Conservation (phyloP, 148 eudicot species). For the Persicaria maculosa region DNA sequence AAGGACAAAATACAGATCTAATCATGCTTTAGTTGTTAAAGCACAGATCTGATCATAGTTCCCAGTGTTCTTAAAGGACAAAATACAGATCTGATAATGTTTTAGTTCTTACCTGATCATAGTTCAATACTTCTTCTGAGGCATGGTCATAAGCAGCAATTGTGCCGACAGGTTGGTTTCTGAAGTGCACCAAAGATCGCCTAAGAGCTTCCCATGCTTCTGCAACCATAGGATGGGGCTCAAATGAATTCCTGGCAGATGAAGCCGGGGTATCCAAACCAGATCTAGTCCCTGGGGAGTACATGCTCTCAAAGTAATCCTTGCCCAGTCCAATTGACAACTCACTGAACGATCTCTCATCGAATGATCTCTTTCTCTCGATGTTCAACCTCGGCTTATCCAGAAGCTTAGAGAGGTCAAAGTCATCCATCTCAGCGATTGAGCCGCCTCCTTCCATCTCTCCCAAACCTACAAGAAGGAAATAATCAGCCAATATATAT, state of each 20-base stretch:
- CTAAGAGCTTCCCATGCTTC: constrained; percentile 99
- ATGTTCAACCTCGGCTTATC: constrained; percentile 76
- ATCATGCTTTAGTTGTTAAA: neutral
- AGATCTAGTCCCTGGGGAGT: constrained; percentile 84
- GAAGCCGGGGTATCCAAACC: constrained; percentile 86
- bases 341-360: constrained; percentile 95
- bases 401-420: constrained; percentile 67
- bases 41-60: constrained; percentile 38
- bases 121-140: constrained; percentile 90
- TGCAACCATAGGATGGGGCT: constrained; percentile 97
- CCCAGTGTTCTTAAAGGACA: neutral
- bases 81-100: neutral
- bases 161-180: constrained; percentile 93
- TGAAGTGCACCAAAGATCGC: constrained; percentile 66
- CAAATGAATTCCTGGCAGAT: constrained; percentile 80
- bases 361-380: constrained; percentile 89
- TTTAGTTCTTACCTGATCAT: constrained; percentile 66
- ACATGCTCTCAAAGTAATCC: constrained; percentile 57
- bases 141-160: constrained; percentile 96
- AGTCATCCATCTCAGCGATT: constrained; percentile 78
- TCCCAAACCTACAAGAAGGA: neutral
- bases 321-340: constrained; percentile 63
- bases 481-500: neutral
- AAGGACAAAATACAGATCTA: neutral
- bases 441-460: constrained; percentile 71